Evolutionary conservation across 1,284 basidiomycete species (phyloP).

Genomic region (Apiotrichum gracile): DNA sequence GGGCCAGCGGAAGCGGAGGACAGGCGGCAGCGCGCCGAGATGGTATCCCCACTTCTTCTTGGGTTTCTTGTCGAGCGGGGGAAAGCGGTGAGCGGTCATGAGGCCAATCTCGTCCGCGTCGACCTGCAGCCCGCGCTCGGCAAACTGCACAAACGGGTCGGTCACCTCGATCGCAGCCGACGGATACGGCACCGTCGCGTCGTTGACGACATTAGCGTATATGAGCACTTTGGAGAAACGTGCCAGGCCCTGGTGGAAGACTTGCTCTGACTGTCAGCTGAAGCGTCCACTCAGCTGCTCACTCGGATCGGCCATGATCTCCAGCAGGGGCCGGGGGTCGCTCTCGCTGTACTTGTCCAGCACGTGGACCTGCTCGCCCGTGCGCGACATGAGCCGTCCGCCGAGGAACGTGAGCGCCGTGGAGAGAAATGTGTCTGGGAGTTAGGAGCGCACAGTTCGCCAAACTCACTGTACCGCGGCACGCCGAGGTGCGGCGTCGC

Average conservation of each 20-base stretch:
- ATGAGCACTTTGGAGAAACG: constrained; percentile 66
- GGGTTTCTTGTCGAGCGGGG: constrained; percentile 7
- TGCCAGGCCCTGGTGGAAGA: constrained; percentile 70
- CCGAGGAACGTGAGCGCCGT: constrained; percentile 58
- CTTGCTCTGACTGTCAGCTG: constrained; percentile 51
- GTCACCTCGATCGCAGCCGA: constrained; percentile 65
- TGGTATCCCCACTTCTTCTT: constrained; percentile 17
- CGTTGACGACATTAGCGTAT: constrained; percentile 78
- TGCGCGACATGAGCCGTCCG: constrained; percentile 68
- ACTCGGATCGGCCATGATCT: constrained; percentile 82
- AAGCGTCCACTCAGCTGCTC: constrained; percentile 24
- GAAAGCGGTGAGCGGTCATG: constrained; percentile 12
- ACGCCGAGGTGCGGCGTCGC: constrained; percentile 41
- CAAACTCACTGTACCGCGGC: constrained; percentile 34
- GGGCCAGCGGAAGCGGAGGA: constrained; percentile 62
- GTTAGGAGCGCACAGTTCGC: neutral
- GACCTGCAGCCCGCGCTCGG: constrained; percentile 59
- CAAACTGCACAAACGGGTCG: constrained; percentile 62
- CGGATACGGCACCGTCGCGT: constrained; percentile 73
- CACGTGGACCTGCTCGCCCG: constrained; percentile 74
- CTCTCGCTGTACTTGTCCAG: constrained; percentile 65
- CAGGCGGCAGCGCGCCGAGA: constrained; percentile 55
- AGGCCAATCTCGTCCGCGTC: constrained; percentile 45
- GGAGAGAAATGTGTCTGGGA: constrained; percentile 54
- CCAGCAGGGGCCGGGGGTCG: constrained; percentile 62